Evolutionary conservation across 192 early-diverging fungal genomes (phyloP).

Genomic region (Ramicandelaber brevisporus): DNA sequence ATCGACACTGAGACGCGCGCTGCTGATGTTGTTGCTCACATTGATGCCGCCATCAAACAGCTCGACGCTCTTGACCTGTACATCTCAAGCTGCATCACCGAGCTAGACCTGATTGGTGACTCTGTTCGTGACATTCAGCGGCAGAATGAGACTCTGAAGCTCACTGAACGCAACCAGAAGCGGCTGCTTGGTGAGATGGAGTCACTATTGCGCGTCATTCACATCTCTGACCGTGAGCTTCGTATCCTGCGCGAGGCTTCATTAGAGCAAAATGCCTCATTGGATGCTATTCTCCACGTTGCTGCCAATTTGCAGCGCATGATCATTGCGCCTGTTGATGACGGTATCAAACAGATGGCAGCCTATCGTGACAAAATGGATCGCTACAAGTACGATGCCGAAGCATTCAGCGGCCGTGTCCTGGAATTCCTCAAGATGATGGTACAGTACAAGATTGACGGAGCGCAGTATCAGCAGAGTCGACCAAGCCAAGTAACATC

Average conservation of each 20-base stretch:
- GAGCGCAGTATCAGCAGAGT: conserved; percentile 19
- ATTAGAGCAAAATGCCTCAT: conserved; percentile 26
- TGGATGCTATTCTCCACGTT: conserved; percentile 30
- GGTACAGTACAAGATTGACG: conserved; percentile 34
- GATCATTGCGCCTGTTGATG: conserved; percentile 26
- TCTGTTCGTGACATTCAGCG: conserved; percentile 89
- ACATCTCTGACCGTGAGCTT: conserved; percentile 28
- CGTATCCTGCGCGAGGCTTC: conserved; percentile 35
- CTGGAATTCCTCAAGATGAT: conserved; percentile 35
- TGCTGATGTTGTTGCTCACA: conserved; percentile 41
- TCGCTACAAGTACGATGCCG: conserved; percentile 31
- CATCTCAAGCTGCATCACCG: conserved; percentile 58
- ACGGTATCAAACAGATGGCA: conserved; percentile 20
- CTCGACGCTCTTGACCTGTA: conserved; percentile 71
- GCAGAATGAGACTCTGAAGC: conserved; percentile 73
- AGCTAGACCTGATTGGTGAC: conserved; percentile 80
- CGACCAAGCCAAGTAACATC: conserved; percentile 6
- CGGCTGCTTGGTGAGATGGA: conserved; percentile 66
- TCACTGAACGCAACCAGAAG: conserved; percentile 72
- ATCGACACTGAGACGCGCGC: conserved; percentile 78
- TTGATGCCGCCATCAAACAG: conserved; percentile 61
- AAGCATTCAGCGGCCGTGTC: conserved; percentile 31
- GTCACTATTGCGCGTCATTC: conserved; percentile 36
- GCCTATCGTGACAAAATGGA: conserved; percentile 36
- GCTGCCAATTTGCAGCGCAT: conserved; percentile 41